Conservation (phyloP, 1,139 yeast species). For the Kurtzmaniella quercitrusa region DNA sequence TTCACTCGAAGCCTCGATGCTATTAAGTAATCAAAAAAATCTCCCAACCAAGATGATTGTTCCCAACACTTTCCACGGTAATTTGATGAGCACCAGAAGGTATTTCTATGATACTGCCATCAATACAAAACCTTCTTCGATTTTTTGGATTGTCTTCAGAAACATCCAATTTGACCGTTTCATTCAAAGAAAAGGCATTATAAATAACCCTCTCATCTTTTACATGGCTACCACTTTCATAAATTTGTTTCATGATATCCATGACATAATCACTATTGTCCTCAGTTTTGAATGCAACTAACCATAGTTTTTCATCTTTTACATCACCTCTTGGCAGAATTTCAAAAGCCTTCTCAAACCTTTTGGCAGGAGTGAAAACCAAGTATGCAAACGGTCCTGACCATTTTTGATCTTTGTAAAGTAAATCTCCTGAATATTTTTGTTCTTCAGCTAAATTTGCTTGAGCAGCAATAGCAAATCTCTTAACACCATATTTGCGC, state of each 20-base stretch:
- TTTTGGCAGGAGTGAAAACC: slow-evolving; percentile 56
- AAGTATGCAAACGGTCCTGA: slow-evolving; percentile 61
- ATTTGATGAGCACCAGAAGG: slow-evolving; percentile 24
- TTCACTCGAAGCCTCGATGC: neutral
- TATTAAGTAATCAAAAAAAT: slow-evolving; percentile 9
- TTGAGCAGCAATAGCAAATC: slow-evolving; percentile 69
- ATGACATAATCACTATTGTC: slow-evolving; percentile 34
- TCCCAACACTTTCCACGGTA: slow-evolving; percentile 17
- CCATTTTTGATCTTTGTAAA: slow-evolving; percentile 12
- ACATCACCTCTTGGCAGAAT: slow-evolving; percentile 72
- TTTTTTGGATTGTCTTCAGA: slow-evolving; percentile 14
- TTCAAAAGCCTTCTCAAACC: slow-evolving; percentile 63
- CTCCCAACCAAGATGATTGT: slow-evolving; percentile 21
- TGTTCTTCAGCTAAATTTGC: slow-evolving; percentile 48
- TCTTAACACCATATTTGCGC: slow-evolving; percentile 56
- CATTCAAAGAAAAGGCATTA: slow-evolving; percentile 22
- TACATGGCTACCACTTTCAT: slow-evolving; percentile 55
- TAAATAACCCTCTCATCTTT: slow-evolving; percentile 43
- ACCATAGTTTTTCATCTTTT: slow-evolving; percentile 44
- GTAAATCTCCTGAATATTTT: slow-evolving; percentile 42
- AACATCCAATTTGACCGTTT: slow-evolving; percentile 24
- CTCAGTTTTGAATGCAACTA: slow-evolving; percentile 48
- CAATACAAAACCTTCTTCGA: slow-evolving; percentile 48
- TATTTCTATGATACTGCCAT: slow-evolving; percentile 41
- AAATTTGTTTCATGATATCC: slow-evolving; percentile 57